A percentile compares a stretch with the other conserved stretches of the same genome.
phyloP scores from a whole-genome alignment of 2,329 filamentous ascomycete species.

The Hymenoscyphus albidus region DNA sequence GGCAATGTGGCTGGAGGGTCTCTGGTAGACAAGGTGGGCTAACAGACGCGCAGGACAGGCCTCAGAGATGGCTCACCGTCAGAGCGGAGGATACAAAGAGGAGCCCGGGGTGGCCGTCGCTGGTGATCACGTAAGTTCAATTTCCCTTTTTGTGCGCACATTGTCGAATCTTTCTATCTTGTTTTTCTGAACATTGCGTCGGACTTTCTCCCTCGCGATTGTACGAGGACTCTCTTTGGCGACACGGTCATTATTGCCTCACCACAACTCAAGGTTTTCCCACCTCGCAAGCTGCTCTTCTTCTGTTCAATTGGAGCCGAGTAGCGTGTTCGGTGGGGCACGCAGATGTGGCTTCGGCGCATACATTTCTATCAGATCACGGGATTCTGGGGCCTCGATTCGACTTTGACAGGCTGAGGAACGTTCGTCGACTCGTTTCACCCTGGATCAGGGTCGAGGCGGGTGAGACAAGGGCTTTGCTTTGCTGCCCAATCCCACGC shows the following conservation, averaged over 20 bases:
- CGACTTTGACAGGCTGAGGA: not conserved
- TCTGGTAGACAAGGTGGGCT: slow-evolving; percentile 19
- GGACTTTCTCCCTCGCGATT: slow-evolving; percentile 21
- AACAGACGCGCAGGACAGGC: slow-evolving; percentile 21
- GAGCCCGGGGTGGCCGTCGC: slow-evolving; percentile 37
- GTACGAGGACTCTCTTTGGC: slow-evolving; percentile 14
- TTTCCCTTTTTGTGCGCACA: slow-evolving; percentile 12
- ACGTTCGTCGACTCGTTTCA: slow-evolving; percentile 28
- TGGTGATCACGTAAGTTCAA: slow-evolving; percentile 44
- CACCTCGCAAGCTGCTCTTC: slow-evolving; percentile 27
- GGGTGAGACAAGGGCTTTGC: slow-evolving; percentile 23
- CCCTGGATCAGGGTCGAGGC: slow-evolving; percentile 21
- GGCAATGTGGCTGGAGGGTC: slow-evolving; percentile 15
- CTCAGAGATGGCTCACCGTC: slow-evolving; percentile 33
- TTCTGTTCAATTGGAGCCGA: slow-evolving; percentile 18
- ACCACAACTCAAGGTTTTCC: slow-evolving; percentile 9
- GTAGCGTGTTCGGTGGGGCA: slow-evolving; percentile 7
- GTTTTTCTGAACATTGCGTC: slow-evolving; percentile 11
- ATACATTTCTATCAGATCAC: slow-evolving; percentile 30
- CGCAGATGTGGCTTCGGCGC: slow-evolving; percentile 26
- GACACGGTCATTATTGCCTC: slow-evolving; percentile 20
- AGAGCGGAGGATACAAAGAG: slow-evolving; percentile 42
- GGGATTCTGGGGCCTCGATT: slow-evolving; percentile 3
- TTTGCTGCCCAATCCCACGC: slow-evolving; percentile 31
- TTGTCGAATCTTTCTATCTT: slow-evolving; percentile 20